phyloP scores from a whole-genome alignment of 768 basidiomycete species.

The Coprinopsis cinerea region DNA sequence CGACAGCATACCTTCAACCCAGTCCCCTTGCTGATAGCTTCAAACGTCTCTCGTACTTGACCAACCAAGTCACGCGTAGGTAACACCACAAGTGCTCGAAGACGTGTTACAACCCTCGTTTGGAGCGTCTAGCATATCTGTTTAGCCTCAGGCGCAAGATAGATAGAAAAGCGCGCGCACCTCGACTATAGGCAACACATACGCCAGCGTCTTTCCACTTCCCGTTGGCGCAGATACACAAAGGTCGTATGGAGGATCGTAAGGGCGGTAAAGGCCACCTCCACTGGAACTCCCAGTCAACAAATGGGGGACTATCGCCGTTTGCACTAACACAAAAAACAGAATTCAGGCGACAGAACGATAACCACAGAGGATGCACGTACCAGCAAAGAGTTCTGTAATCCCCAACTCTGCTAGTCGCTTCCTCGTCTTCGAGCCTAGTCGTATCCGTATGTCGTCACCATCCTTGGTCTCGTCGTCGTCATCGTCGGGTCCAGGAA shows the following conservation, averaged over 20 bases:
- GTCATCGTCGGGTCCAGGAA: constrained; percentile 37
- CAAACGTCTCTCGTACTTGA: constrained; percentile 92
- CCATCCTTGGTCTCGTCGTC: too few relatives aligned
- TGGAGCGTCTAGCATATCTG: constrained; percentile 67
- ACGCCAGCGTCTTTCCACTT: constrained; percentile 96
- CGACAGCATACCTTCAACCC: constrained; percentile 63
- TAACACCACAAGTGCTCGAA: constrained; percentile 84
- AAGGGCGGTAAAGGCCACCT: constrained; percentile 57
- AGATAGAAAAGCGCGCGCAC: constrained; percentile 28
- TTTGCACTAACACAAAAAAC: constrained; percentile 67
- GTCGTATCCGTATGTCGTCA: too few relatives aligned
- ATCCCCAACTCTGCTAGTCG: constrained; percentile 74
- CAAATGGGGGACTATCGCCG: constrained; percentile 77
- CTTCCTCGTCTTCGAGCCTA: constrained; percentile 55
- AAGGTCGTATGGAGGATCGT: constrained; percentile 65
- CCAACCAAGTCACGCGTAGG: constrained; percentile 91
- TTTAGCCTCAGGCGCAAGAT: constrained; percentile 5
- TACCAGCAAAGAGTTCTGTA: constrained; percentile 85
- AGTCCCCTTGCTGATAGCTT: constrained; percentile 76
- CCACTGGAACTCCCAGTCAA: constrained; percentile 39
- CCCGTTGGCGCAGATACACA: constrained; percentile 97
- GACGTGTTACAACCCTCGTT: constrained; percentile 66
- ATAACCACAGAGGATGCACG: too few relatives aligned
- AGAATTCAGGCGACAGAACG: too few relatives aligned
- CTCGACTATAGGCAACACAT: constrained; percentile 89